Base-by-base conservation (phyloP, 768 basidiomycete species). In the Naganishia onofrii region DNA sequence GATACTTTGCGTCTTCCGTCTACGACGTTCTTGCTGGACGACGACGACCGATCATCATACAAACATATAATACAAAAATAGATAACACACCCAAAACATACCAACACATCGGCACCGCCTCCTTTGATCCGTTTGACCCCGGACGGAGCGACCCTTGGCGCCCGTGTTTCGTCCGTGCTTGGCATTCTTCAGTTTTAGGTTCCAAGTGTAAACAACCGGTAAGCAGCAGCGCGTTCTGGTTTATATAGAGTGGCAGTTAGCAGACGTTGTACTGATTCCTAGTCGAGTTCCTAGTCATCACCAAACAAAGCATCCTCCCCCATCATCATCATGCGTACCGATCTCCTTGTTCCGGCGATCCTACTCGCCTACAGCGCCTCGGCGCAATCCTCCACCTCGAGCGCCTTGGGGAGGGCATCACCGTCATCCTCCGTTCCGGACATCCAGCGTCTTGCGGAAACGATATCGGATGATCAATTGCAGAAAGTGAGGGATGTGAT, bases 401-500 rank as follows among this genome's bases (percentile, higher is more conserved):
- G 6, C 38, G 60, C 60, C 13, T n/a, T 63, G 23, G 60, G 60
- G 3, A n/a, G 60, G 4, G 60, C 60, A 7, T 42, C 60, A 26
- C 42, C 60, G 8, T 7, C 42, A 26, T 38, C 60, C 1, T 2
- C 7, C 2, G 42, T 15, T 7, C 60, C 36, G 7, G 48, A 21
- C 23, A 44, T 63, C 26, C 60, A 63, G 23, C 46, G 21, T 29
- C 38, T 63, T 26, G 60, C 60, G 3, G 65, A 51, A 9, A 28
- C 52, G 29, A 66, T 66, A 21, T 29, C 75, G 32, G 72, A 74
- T 65, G 68, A 69, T 19, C 31, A 66, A 7, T 58, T 77, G 65
- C 58, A 65, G 38, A 70, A 77, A 38, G 76, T 79, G 17, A 73
- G 74, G 63, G 69, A 75, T 70, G 73, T 77, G 32, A 77, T 79